Conservation (phyloP, 1,139 yeast genomes). For the Zygosaccharomyces pseudobailii region DNA sequence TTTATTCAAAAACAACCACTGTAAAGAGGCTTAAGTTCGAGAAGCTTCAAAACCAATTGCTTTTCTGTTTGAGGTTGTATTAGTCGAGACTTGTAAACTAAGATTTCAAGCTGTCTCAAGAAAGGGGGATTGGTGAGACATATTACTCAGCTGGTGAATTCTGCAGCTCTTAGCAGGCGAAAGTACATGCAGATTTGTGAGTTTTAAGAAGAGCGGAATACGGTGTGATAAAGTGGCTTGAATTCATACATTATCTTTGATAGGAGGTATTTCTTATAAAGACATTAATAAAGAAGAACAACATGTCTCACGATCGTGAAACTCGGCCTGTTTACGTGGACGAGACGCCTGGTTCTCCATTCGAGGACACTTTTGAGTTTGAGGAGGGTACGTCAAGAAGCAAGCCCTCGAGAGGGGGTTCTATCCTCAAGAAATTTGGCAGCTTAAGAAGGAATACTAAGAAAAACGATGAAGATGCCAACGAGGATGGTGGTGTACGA, state of each 20-base stretch:
- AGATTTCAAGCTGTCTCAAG: not conserved
- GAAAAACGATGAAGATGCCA: constrained; percentile 1
- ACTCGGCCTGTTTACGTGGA: constrained; percentile 12
- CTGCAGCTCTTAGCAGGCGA: not conserved
- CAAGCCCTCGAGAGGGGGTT: constrained; percentile 6
- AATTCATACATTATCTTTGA: not conserved
- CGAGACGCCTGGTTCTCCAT: constrained; percentile 22
- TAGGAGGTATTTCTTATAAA: not conserved
- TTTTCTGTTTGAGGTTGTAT: not conserved
- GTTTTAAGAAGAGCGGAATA: not conserved
- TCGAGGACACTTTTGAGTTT: constrained; percentile 28
- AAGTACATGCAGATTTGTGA: not conserved
- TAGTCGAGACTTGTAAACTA: not conserved
- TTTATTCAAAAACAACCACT: not conserved
- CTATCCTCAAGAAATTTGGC: constrained; percentile 10
- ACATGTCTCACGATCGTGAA: constrained; percentile 5
- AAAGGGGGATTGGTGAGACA: not conserved
- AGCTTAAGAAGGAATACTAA: constrained; percentile 3
- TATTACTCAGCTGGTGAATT: not conserved
- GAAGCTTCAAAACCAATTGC: not conserved
- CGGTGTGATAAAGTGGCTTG: not conserved
- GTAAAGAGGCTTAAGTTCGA: not conserved
- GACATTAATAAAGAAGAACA: not conserved
- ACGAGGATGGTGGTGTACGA: constrained; percentile 3
- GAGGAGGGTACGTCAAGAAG: constrained; percentile 16